Base-by-base conservation (phyloP, 768 basidiomycete species). In the Austroboletus eburneus region DNA sequence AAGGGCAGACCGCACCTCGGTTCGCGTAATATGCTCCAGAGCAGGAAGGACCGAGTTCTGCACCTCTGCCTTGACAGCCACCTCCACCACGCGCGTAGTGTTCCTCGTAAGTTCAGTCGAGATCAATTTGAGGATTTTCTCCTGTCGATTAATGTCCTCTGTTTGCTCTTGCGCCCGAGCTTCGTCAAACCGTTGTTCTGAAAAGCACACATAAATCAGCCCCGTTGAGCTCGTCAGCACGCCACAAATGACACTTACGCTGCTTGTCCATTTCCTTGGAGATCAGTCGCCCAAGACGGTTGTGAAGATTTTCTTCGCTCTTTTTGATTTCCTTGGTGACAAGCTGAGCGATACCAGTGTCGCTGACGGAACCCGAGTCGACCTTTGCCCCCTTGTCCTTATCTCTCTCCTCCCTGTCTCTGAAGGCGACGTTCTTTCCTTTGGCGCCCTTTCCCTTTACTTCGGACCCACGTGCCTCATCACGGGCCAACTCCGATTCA, bases 251-350 rank as follows among this genome's bases (percentile, higher is more conserved):
- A 20, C 24, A 72, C 87, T 65, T 54, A 91, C 91, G 83, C 65
- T 92, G 89, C 67, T 85, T 91, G 59, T 92, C 91, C 76, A 93
- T 83, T 66, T 93, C 91, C 69, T 87, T 88, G 30, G 77, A 77
- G 54, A 93, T 82, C 42, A 91, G 69, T 36, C 85, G 80, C n/a
- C 83, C 83, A 48, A 93, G 82, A 39, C 84, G 80, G 32, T 65
- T 80, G 52, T 88, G 84, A 40, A 93, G 65, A 55, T 69, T 89
- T 59, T 89, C 87, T 65, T 93, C 90, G 34, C 86, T 82, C 73
- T 84, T 85, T 63, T 76, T 81, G 54, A 91, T 90, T 67, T 92
- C 90, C 59, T 83, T 80, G 36, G 79, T 72, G 42, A 92, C 70
- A 12, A 77, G 71, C 46, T 79, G 75, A 18, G 78, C 76, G 35